Percentiles rank a stretch among this genome's conserved stretches.
Evolutionary conservation across 495 filamentous ascomycete species (phyloP).

Genomic region (Platismatia glauca): DNA sequence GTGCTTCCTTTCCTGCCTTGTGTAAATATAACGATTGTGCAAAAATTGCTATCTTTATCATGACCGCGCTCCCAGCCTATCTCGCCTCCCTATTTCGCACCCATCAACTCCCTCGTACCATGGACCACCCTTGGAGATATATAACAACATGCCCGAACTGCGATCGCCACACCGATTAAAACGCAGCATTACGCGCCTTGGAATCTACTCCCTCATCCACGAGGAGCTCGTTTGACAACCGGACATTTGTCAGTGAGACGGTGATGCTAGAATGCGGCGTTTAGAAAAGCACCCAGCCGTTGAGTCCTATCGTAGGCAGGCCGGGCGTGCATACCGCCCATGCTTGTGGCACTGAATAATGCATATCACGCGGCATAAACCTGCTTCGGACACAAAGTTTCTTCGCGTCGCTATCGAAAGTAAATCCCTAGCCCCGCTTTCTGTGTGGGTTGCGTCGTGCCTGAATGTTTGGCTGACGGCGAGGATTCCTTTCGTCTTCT

Average conservation of each 20-base stretch:
- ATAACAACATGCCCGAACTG: not conserved
- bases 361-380: no score
- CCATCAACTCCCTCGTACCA: not conserved
- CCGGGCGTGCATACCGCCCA: no score
- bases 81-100: not conserved
- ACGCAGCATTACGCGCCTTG: not conserved
- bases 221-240: not conserved
- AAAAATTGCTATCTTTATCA: not conserved
- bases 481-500: not conserved
- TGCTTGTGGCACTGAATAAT: no score
- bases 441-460: not conserved
- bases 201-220: not conserved
- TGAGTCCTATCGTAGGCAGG: no score
- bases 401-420: not conserved
- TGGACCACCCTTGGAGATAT: not conserved
- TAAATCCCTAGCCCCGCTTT: not conserved
- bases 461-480: not conserved
- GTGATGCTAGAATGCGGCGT: no score
- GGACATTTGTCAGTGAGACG: not conserved
- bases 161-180: not conserved
- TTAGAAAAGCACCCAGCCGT: no score
- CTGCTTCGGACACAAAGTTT: not conserved
- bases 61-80: not conserved
- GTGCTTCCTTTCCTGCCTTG: not conserved
- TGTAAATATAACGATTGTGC: not conserved